A percentile compares a stretch with the other conserved stretches of the same genome.
These are phyloP conservation scores for Papiliotrema fonsecae DNA, from an alignment of 1,284 basidiomycete genomes.

Conservation along the genomic window DNA sequence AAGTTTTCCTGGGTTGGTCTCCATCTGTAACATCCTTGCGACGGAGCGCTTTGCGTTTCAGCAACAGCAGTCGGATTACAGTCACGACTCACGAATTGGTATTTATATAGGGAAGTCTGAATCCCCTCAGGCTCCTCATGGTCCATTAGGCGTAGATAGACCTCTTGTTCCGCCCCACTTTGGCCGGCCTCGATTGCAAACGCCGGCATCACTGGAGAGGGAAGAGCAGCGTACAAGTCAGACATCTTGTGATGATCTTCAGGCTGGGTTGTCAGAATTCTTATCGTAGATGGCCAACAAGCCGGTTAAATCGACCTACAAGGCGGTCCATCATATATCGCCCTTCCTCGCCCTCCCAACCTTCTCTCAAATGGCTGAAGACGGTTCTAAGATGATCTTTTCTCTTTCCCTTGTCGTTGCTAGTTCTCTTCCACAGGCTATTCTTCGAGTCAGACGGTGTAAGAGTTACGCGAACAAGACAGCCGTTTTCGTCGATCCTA, in stretches of 20 bases:
- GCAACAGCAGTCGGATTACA: background rate
- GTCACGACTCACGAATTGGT: conserved; percentile 34
- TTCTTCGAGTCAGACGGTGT: conserved; percentile 4
- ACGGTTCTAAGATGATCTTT: background rate
- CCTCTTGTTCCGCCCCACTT: conserved; percentile 19
- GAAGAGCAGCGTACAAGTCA: conserved; percentile 29
- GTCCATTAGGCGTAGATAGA: conserved; percentile 13
- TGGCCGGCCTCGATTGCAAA: conserved; percentile 8
- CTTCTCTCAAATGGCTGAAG: background rate
- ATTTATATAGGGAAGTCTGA: conserved; percentile 29
- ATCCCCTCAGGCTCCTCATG: conserved; percentile 31
- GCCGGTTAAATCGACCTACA: background rate
- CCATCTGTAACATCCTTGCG: conserved; percentile 37
- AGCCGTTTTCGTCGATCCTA: background rate
- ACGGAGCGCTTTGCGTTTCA: conserved; percentile 27
- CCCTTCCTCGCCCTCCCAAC: conserved; percentile 3
- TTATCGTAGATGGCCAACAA: background rate
- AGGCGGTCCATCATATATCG: background rate
- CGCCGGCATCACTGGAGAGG: conserved; percentile 21
- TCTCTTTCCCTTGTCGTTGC: background rate
- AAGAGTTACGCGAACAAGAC: conserved; percentile 1
- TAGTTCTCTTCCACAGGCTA: conserved; percentile 2
- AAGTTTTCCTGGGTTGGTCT: conserved; percentile 27
- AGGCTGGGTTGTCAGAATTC: conserved; percentile 7
- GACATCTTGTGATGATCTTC: conserved; percentile 22